Evolutionary conservation across 768 basidiomycete genomes (phyloP), one percentile per base, ranked within the genome.

Genomic region (Kwoniella pini): DNA sequence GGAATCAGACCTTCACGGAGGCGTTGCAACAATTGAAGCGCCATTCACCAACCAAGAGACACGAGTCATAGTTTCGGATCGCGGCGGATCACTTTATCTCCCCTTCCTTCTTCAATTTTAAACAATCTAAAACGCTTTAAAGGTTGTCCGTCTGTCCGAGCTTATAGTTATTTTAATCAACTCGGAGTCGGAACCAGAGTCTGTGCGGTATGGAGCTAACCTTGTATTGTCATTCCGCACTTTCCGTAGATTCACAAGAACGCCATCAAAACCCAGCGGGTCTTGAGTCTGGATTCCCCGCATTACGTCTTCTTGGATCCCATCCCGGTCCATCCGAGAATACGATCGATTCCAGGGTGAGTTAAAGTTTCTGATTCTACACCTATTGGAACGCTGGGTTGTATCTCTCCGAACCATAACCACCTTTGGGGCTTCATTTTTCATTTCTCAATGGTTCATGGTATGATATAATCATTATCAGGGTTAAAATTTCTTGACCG

Each of bases 301-400:
- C 45, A 46, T 15, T 43, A 43, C 40, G 40, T 43, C 6, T 21
- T 9, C 40, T 6, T 13, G 15, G 15, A 46, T 24, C 19, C 19
- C 15, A 15, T 24, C 45, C 45, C 45, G 45, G 45, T 46, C 13
- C 45, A 46, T 46, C 45, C 45, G 45, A 46, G 26, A 46, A 26
- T 13, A 15, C n/a, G 48, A 48, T 48, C 45, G 45, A 26, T 5
- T 28, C 1, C 26, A 48, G 26, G 45, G 45, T 48, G 45, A 48
- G 45, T 28, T 50, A 31, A 24, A 50, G 48, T 50, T 50, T 50
- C 31, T 15, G 7, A 13, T 50, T 21, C 27, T 46, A n/a, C 17
- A n/a, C 19, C 31, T n/a, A 31, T 50, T 50, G 48, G 48, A 30
- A 50, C 48, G 48, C 48, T 50, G 48, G 48, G 48, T 42, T 24